Conservation (phyloP, 768 basidiomycete species). For the Hydnomerulius pinastri region DNA sequence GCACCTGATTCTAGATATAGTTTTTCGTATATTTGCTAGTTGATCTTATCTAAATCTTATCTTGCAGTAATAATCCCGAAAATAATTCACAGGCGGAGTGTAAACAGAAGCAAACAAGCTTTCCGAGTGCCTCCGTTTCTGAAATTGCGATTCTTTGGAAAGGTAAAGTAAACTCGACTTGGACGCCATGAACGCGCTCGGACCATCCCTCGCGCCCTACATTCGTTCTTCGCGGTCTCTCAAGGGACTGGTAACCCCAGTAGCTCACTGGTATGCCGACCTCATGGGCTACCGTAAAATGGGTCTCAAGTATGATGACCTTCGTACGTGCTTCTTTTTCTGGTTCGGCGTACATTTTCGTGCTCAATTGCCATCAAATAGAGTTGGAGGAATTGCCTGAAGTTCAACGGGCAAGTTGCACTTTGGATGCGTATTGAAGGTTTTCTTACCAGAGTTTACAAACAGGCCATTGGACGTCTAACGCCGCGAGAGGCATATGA, state of each 20-base stretch:
- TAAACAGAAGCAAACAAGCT: constrained; percentile 48
- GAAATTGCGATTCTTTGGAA: constrained; percentile 18
- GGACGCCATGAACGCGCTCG: constrained; percentile 52
- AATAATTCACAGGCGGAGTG: constrained; percentile 15
- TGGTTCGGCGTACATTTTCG: background rate
- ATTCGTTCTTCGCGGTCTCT: constrained; percentile 71
- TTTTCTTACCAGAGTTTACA: background rate
- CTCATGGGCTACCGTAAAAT: constrained; percentile 81
- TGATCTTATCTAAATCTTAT: constrained; percentile 39
- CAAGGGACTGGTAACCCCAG: constrained; percentile 66
- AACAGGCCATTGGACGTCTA: constrained; percentile 84
- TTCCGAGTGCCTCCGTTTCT: constrained; percentile 26
- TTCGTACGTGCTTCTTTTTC: constrained; percentile 57
- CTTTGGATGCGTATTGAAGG: background rate
- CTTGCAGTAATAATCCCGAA: constrained; percentile 22
- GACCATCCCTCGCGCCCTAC: constrained; percentile 74
- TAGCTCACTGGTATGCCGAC: constrained; percentile 83
- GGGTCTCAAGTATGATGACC: constrained; percentile 94
- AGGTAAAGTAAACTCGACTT: constrained; percentile 14
- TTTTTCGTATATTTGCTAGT: constrained; percentile 20
- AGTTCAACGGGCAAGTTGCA: constrained; percentile 69
- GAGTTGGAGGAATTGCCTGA: constrained; percentile 78
- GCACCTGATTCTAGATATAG: constrained; percentile 20
- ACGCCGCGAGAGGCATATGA: constrained; percentile 82
- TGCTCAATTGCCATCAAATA: constrained; percentile 20